Conservation (phyloP, 257 asterid genomes). For the Lycium barbarum region DNA sequence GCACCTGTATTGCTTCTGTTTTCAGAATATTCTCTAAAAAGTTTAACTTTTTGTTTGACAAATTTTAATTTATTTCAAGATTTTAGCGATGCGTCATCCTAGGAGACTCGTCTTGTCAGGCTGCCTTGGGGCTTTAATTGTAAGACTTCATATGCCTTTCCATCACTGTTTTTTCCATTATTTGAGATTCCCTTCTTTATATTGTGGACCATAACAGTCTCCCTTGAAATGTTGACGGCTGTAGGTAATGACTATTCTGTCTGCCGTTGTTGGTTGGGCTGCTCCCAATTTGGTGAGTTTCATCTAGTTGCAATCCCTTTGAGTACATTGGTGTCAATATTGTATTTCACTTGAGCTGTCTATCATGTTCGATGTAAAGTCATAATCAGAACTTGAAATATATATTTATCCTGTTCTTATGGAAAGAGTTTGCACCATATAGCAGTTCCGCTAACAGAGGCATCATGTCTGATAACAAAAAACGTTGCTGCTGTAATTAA, state of each 20-base stretch:
- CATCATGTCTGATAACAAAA: not conserved
- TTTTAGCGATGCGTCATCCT: constrained; percentile 98
- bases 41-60: not conserved
- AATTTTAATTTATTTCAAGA: constrained; percentile 46
- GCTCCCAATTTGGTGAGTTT: constrained; percentile 85
- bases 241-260: constrained; percentile 94
- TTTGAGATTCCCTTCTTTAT: not conserved
- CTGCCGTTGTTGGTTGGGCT: constrained; percentile 98
- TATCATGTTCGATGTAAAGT: not conserved
- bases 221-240: not conserved
- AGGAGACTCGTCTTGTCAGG: constrained; percentile 89
- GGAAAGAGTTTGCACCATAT: not conserved
- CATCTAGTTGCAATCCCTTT: constrained; percentile 3
- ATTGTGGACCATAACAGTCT: not conserved
- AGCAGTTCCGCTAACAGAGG: not conserved
- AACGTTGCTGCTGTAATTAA: not conserved
- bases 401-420: not conserved
- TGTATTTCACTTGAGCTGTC: not conserved
- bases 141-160: constrained; percentile 49
- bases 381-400: not conserved
- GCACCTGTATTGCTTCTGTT: not conserved
- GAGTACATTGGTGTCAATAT: not conserved
- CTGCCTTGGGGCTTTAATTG: constrained; percentile 92
- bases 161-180: not conserved
- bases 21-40: not conserved